Conservation (phyloP, 768 basidiomycete genomes). For the Kwoniella botswanensis region DNA sequence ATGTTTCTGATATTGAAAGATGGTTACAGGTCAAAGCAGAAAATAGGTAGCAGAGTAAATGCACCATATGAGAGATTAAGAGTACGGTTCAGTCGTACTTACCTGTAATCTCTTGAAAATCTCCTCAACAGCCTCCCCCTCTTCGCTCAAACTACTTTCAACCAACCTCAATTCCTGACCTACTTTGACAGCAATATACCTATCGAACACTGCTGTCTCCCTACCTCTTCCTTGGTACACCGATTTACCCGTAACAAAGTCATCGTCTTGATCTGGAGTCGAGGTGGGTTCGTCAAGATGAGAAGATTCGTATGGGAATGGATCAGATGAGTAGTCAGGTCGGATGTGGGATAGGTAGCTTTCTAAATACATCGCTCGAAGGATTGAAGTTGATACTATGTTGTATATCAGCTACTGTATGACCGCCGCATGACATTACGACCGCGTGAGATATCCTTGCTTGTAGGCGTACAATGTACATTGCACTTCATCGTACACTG, state of each 20-base stretch:
- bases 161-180: conserved; percentile 42
- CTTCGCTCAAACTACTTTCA: conserved; percentile 44
- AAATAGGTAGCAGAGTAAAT: no score
- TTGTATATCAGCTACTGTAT: not conserved
- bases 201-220: conserved; percentile 49
- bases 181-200: conserved; percentile 46
- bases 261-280: not conserved
- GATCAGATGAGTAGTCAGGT: conserved; percentile 34
- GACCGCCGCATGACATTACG: no score
- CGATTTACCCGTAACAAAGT: not conserved
- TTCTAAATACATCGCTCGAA: conserved; percentile 31
- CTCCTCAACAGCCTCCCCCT: conserved; percentile 36
- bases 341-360: conserved; percentile 24
- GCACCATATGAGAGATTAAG: no score
- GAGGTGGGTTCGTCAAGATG: not conserved
- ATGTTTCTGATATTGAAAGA: no score
- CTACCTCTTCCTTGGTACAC: conserved; percentile 26
- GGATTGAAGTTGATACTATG: conserved; percentile 39
- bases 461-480: no score
- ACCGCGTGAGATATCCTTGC: no score
- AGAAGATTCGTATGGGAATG: conserved; percentile 39
- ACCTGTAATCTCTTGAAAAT: conserved; percentile 46
- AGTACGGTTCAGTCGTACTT: not conserved
- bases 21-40: no score
- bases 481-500: no score